These are phyloP conservation scores for Casuarina equisetifolia DNA, from an alignment of 306 rosid species.

Conservation along the genomic window DNA sequence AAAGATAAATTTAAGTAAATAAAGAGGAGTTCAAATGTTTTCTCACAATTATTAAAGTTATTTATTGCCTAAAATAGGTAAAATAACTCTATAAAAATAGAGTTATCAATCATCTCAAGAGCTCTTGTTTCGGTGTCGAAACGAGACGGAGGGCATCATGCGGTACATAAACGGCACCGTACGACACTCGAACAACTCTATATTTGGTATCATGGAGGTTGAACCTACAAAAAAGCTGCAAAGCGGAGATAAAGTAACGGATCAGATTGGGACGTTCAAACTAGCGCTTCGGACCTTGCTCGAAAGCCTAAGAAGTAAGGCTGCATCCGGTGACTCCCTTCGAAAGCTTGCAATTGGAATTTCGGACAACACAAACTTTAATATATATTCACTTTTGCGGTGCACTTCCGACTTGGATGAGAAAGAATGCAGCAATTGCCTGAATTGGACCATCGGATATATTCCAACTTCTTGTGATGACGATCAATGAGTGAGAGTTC, in stretches of 20 bases:
- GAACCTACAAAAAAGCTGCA: no score
- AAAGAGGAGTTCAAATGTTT: no score
- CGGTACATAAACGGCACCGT: no score
- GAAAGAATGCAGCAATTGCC: constrained; percentile 24
- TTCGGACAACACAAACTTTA: background rate
- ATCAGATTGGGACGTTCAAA: background rate
- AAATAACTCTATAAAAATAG: no score
- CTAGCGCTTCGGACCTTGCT: background rate
- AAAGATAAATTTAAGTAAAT: no score
- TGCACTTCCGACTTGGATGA: constrained; percentile 32
- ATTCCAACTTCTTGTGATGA: no score
- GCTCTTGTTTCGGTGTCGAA: constrained; percentile 35
- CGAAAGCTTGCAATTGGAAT: constrained; percentile 17
- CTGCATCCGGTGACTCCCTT: constrained; percentile 7
- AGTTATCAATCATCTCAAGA: constrained; percentile 11
- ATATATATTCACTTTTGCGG: constrained; percentile 29
- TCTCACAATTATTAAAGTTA: no score
- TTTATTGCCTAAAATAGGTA: no score
- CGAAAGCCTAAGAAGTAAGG: background rate
- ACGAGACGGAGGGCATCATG: background rate
- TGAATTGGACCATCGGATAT: background rate
- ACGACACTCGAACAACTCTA: background rate
- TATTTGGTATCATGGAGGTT: background rate
- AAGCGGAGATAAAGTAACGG: background rate
- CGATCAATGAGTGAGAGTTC: no score